Evolutionary conservation across 31 red algal genomes (phyloP), one percentile per base, ranked within the genome.

Genomic region (Odonthalia washingtoniensis): DNA sequence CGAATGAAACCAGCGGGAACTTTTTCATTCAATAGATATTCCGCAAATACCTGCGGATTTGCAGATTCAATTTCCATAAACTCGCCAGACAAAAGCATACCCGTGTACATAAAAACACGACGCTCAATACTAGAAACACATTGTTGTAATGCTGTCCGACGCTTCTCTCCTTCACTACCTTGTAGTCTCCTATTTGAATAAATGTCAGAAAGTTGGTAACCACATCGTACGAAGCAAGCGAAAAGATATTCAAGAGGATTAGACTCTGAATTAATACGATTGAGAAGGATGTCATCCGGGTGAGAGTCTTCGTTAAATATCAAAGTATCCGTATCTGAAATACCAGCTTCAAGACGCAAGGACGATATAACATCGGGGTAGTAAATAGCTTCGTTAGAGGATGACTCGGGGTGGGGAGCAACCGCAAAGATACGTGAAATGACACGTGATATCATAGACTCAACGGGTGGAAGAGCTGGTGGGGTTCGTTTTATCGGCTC

Each of bases 1-100:
- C 85, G 86, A 42, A 95, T 77, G 65, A 98, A 93, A 0, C 92
- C 90, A 1, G 86, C 24, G 32, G 96, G 93, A 73, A 98, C 44
- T 38, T 77, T 89, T 21, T 90, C 86, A 41, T 83, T 73, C 3
- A 91, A 68, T 44, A 93, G 65, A 43, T 41, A 67, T 4, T 68
- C 81, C 28, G 61, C 74, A 70, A 94, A 85, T 27, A 40, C 37
- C 18, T 85, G 70, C 1, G 73, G 69, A 46, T 49, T 83, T 21
- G 60, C 38, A 36, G 70, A 65, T 24, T 81, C 83, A 34, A 32
- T 79, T 31, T 86, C 74, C 89, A 94, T 93, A 77, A 84, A 92
- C 28, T 87, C 44, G 21, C 90, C 91, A 43, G 67, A 91, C 40
- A 98, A 63, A 17, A 90, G 46, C 87, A 93, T 85, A 3, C 92